Conservation (phyloP, 768 basidiomycete species). For the Amanita rimosa region DNA sequence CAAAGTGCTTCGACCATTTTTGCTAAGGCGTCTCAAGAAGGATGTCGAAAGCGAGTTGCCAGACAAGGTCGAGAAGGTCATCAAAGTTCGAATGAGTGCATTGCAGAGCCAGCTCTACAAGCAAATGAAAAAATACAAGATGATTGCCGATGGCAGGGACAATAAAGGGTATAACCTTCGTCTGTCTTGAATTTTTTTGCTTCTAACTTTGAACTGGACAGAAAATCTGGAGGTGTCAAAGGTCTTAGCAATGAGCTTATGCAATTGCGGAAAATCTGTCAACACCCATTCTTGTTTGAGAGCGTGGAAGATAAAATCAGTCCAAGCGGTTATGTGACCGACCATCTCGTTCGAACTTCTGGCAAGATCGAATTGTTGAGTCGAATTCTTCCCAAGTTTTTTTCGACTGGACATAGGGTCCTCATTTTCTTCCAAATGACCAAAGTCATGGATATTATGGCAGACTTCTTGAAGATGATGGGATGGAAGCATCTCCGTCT, state of each 20-base stretch:
- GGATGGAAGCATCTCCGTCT: conserved; percentile 81
- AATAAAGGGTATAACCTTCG: conserved; percentile 49
- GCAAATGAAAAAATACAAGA: conserved; percentile 98
- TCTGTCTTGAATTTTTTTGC: not conserved
- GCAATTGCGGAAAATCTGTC: conserved; percentile 97
- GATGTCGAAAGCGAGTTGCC: conserved; percentile 94
- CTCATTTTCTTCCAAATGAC: conserved; percentile 99
- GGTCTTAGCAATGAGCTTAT: conserved; percentile 92
- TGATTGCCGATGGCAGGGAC: conserved; percentile 80
- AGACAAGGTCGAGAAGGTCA: conserved; percentile 96
- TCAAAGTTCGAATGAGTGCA: conserved; percentile 91
- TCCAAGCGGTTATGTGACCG: conserved; percentile 70
- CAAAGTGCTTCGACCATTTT: conserved; percentile 92
- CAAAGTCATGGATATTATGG: conserved; percentile 97
- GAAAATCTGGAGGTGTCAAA: conserved; percentile 71
- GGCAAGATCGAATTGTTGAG: conserved; percentile 93
- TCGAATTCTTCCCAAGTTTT: conserved; percentile 91
- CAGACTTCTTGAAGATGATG: conserved; percentile 86
- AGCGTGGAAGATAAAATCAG: conserved; percentile 93
- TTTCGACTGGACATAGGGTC: conserved; percentile 84
- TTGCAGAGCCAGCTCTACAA: conserved; percentile 89
- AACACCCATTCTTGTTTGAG: conserved; percentile 94
- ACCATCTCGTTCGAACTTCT: conserved; percentile 74
- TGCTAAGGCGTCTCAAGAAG: conserved; percentile 87
- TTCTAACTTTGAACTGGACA: conserved; percentile 16